Percentiles rank a stretch among this genome's conserved stretches.
These are phyloP conservation scores for Penicillium flavigenum DNA, from an alignment of 495 filamentous ascomycete species.

Conservation along the genomic window DNA sequence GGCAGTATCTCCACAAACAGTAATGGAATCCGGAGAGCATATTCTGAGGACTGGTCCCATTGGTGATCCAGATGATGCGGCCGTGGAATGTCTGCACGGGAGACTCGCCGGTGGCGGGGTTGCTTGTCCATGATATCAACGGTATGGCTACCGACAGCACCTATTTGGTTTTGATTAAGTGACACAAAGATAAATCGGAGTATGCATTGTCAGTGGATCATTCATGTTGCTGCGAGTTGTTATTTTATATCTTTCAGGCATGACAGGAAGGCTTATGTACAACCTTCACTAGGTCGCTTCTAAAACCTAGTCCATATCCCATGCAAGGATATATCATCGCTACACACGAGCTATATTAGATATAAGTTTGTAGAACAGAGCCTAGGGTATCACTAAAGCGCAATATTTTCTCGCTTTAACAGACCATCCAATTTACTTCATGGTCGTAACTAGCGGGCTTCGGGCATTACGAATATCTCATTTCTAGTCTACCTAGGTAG, in stretches of 20 bases:
- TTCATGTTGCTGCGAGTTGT: neutral
- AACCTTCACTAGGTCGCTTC: neutral
- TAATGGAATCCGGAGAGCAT: neutral
- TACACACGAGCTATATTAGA: neutral
- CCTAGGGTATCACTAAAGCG: neutral
- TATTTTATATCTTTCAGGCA: neutral
- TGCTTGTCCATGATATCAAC: conserved; percentile 5
- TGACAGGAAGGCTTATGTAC: neutral
- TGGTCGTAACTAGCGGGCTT: neutral
- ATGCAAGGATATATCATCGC: neutral
- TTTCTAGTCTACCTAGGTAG: neutral
- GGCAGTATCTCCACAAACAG: neutral
- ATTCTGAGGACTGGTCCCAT: neutral
- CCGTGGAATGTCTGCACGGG: conserved; percentile 6
- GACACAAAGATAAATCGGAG: neutral
- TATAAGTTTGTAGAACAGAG: neutral
- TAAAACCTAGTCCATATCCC: neutral
- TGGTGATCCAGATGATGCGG: neutral
- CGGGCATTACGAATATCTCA: neutral
- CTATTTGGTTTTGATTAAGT: neutral
- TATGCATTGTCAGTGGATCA: neutral
- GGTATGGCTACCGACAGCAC: conserved; percentile 8
- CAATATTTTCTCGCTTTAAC: neutral
- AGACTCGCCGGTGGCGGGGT: conserved; percentile 13
- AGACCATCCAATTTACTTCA: neutral